Evolutionary conservation across 2,329 filamentous ascomycete genomes (phyloP), one percentile per base, ranked within the genome.

Genomic region (Corynespora cassiicola): DNA sequence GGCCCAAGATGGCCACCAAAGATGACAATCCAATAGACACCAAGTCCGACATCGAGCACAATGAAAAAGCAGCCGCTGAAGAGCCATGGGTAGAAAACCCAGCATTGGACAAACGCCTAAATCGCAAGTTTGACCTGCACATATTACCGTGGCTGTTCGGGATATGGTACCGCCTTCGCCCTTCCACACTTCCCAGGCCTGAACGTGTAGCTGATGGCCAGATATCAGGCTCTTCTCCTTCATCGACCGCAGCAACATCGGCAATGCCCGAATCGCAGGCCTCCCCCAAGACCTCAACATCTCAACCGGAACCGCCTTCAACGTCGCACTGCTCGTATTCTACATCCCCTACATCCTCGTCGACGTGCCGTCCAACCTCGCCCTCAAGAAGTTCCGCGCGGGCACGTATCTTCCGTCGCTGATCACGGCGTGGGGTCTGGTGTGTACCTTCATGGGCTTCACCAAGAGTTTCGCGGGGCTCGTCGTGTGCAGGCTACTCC

Each of bases 141-240:
- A 65, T 75, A 19, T 50, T 76, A 8, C 72, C 72, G 4, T 74
- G 70, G 71, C 61, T 75, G 5, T 75, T 75, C 30, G 58, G 62
- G 7, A 61, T 76, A 10, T 75, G 71, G 69, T 15, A 26, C 14
- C 14, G 27, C 2, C 15, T 5, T 31, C 27, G 14, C 5, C 12
- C 26, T 9, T 32, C 16, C 17, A n/a, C n/a, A n/a, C n/a, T n/a
- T n/a, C n/a, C n/a, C n/a, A n/a, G n/a, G n/a, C n/a, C n/a, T n/a
- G n/a, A n/a, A n/a, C n/a, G n/a, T n/a, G n/a, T n/a, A n/a, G n/a
- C n/a, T n/a, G n/a, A n/a, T n/a, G n/a, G n/a, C n/a, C n/a, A n/a
- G n/a, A n/a, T n/a, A n/a, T n/a, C n/a, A 23, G 8, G 16, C 64
- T 75, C 4, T 61, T 75, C n/a, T 70, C 72, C 6, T 75, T 75